A percentile compares a stretch with the other conserved stretches of the same genome.
Conservation (phyloP, 2,329 filamentous ascomycete genomes). For the Penicillium sp. region DNA sequence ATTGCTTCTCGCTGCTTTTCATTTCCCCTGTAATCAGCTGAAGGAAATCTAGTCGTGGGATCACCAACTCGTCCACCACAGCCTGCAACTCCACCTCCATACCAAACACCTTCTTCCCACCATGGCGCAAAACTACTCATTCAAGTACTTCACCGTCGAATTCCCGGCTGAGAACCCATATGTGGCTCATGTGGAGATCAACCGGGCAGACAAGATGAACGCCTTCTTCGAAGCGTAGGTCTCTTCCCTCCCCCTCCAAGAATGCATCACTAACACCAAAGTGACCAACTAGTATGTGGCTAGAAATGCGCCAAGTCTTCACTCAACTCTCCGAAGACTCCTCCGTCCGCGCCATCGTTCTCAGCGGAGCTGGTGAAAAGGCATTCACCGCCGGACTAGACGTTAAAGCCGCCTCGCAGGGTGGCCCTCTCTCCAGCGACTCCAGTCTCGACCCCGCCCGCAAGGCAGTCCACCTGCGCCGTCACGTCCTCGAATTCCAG, state of each 20-base stretch:
- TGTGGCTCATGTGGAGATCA: conserved; percentile 92
- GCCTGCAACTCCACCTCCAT: neutral
- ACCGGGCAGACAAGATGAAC: conserved; percentile 85
- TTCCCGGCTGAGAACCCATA: conserved; percentile 65
- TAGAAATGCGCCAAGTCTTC: conserved; percentile 78
- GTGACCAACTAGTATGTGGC: conserved; percentile 70
- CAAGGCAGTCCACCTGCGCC: conserved; percentile 65
- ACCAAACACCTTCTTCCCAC: conserved; percentile 9
- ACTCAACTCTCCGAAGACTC: conserved; percentile 72
- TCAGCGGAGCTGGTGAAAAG: conserved; percentile 80
- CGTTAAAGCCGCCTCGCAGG: conserved; percentile 70
- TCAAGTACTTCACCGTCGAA: conserved; percentile 73
- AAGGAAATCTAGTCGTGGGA: neutral
- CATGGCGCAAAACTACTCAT: conserved; percentile 36
- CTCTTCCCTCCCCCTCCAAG: neutral
- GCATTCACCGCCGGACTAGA: conserved; percentile 90
- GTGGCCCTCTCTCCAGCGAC: conserved; percentile 54
- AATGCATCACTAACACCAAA: conserved; percentile 10
- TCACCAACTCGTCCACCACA: neutral
- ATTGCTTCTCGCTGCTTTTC: neutral
- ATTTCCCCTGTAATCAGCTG: too few relatives aligned
- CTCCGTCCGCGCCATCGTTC: conserved; percentile 75
- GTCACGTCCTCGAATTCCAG: conserved; percentile 81
- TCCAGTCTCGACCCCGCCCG: conserved; percentile 65
- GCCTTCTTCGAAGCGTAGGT: conserved; percentile 73